Evolutionary conservation across 768 basidiomycete species (phyloP).

Genomic region (Galerina sulciceps): DNA sequence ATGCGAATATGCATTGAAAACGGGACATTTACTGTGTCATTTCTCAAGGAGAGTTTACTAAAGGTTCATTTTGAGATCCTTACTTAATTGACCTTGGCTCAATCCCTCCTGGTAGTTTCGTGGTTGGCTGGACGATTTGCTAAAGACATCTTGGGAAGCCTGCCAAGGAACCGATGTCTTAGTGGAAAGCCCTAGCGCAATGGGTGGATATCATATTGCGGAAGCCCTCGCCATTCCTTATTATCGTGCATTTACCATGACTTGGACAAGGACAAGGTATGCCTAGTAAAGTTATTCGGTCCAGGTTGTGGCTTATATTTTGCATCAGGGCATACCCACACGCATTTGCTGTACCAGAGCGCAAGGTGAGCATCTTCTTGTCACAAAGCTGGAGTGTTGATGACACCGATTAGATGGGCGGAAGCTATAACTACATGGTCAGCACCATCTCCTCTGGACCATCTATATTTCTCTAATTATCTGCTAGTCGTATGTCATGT

Average conservation of each 20-base stretch:
- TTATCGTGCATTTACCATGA: conserved; percentile 97
- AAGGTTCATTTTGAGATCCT: conserved; percentile 57
- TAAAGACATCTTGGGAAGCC: conserved; percentile 94
- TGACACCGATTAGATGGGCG: conserved; percentile 75
- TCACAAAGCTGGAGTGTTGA: conserved; percentile 3
- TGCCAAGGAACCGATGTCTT: conserved; percentile 94
- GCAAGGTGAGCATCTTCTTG: conserved; percentile 57
- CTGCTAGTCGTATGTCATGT: conserved; percentile 89
- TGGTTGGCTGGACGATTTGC: conserved; percentile 95
- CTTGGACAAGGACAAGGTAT: conserved; percentile 91
- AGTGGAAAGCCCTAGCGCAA: conserved; percentile 94
- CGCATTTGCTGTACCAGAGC: conserved; percentile 96
- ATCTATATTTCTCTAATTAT: background rate
- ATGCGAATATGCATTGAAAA: conserved; percentile 99
- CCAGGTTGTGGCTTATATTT: background rate
- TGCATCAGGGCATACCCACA: conserved; percentile 85
- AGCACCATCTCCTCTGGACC: background rate
- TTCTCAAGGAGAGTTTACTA: conserved; percentile 86
- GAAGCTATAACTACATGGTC: conserved; percentile 98
- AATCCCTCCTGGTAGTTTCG: conserved; percentile 71
- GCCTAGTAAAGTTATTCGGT: background rate
- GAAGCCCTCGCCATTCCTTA: conserved; percentile 94
- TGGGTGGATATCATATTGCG: conserved; percentile 97
- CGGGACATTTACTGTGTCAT: conserved; percentile 95
- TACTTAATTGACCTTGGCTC: background rate